Base-by-base conservation (phyloP, 768 basidiomycete genomes). In the Suillus americanus region DNA sequence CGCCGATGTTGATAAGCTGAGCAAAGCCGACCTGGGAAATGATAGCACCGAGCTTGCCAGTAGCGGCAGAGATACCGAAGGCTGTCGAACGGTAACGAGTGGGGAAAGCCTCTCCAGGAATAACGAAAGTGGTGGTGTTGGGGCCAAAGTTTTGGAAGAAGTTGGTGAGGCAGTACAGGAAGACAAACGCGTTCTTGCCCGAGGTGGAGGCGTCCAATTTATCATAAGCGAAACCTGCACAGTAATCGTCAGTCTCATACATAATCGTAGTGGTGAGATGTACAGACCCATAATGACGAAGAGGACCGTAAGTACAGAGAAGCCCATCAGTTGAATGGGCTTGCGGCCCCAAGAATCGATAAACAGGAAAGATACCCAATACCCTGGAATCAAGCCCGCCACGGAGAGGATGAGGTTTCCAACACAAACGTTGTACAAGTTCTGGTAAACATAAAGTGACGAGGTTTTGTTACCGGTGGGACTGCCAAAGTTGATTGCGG, bases 71-170 rank as follows among this genome's bases (percentile, higher is more conserved):
- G 69, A 95, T 90, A 75, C 93, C 93, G 70, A 94, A 90, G 13
- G 85, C 89, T 6, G 92, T 93, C 7, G 91, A 92, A 66, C 94
- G 87, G 75, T 94, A 94, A 55, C 94, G 90, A 1, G 93, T 95
- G 1, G 93, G 93, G 86, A 93, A 95, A 30, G 81, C 84, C 73
- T 95, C 94, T 67, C 90, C 91, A 0, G 93, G 92, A 4, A 94
- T 79, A 62, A 94, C 64, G 75, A 95, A 94, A 0, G 92, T 93
- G 0, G 91, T 94, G 0, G 84, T 84, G 69, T 93, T 92, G 12
- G 89, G 90, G 2, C 91, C 92, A 66, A 93, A 94, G 78, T 94
- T 94, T 79, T 92, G 89, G 89, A 94, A 92, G 80, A 93, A 93
- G 74, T 91, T 90, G 70, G 91, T 85, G n/a, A 95, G 79, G 73